Base-by-base conservation (phyloP, 1,284 basidiomycete species). In the Trametes versicolor region DNA sequence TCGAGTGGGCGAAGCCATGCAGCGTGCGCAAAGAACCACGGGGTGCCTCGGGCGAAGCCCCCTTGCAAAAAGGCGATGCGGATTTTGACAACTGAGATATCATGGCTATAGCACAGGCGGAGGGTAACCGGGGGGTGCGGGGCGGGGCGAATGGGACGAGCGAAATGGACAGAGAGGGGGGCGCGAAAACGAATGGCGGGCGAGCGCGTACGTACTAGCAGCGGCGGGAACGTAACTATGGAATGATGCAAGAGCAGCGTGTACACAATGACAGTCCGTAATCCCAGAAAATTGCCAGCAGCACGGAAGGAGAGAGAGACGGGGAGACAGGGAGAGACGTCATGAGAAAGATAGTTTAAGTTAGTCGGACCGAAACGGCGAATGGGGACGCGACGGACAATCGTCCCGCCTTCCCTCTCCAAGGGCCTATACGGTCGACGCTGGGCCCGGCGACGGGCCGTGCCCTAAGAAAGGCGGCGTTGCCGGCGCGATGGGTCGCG, bases 231-330 rank as follows among this genome's bases (percentile, higher is more conserved):
- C 60, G 63, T 62, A 70, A 70, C 63, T 61, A 69, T 70, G 68
- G 58, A 71, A 71, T 71, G 74, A 70, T 62, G 61, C 66, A 70
- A 68, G 60, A 72, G 67, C 69, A 69, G 68, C 67, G 71, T 72
- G 74, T 76, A 74, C 71, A 74, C 63, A 66, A 68, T 60, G 68
- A 68, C 65, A 66, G 73, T 74, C 72, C 70, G 66, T 66, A 69
- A 73, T 71, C 67, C 71, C 66, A 68, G 70, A 69, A 52, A 69
- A 61, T 63, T 69, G 69, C 70, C 64, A 66, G 61, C 61, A 71
- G 70, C 69, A 69, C 66, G 63, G 60, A 68, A 72, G 45, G 63
- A 49, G 51, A 52, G 29, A 52, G 51, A 52, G 51, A 52, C 12
- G 60, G 67, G 69, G 57, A 13, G 57, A 58, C 37, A 17, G 49